A percentile compares a stretch with the other conserved stretches of the same genome.
Conservation (phyloP, 345 rosid species). For the Kandelia obovata region DNA sequence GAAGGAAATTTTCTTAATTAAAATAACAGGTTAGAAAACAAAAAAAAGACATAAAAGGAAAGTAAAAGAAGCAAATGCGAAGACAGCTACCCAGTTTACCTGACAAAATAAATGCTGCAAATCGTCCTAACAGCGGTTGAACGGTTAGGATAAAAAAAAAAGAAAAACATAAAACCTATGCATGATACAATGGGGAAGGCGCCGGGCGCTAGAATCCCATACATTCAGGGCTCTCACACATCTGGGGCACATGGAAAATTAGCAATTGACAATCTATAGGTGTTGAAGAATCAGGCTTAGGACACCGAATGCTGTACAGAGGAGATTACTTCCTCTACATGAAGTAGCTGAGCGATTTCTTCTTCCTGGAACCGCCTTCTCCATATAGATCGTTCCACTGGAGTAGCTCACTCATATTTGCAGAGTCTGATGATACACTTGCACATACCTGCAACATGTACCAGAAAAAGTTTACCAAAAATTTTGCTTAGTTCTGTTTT, state of each 20-base stretch:
- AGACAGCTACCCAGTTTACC: neutral
- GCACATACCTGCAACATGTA: conserved; percentile 70
- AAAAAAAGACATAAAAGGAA: neutral
- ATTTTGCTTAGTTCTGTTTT: neutral
- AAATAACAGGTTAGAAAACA: neutral
- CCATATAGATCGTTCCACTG: conserved; percentile 98
- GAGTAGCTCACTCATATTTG: conserved; percentile 85
- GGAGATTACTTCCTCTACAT: conserved; percentile 52
- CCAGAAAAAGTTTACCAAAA: neutral
- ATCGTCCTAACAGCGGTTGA: neutral
- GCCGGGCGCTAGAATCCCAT: conserved; percentile 29
- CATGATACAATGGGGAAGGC: conserved; percentile 33
- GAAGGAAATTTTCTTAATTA: too few species aligned
- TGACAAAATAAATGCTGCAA: neutral
- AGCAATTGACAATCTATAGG: conserved; percentile 14
- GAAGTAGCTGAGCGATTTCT: conserved; percentile 82
- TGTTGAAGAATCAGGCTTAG: conserved; percentile 22
- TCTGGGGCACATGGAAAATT: conserved; percentile 4
- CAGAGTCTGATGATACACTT: conserved; percentile 87
- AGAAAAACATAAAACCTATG: conserved; percentile 20
- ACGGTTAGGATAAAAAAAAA: neutral
- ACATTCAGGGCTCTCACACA: conserved; percentile 15
- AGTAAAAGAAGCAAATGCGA: neutral
- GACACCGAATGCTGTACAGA: conserved; percentile 23
- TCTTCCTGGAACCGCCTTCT: conserved; percentile 98